Evolutionary conservation across 495 filamentous ascomycete species (phyloP).

Genomic region (Penicillium coffeae): DNA sequence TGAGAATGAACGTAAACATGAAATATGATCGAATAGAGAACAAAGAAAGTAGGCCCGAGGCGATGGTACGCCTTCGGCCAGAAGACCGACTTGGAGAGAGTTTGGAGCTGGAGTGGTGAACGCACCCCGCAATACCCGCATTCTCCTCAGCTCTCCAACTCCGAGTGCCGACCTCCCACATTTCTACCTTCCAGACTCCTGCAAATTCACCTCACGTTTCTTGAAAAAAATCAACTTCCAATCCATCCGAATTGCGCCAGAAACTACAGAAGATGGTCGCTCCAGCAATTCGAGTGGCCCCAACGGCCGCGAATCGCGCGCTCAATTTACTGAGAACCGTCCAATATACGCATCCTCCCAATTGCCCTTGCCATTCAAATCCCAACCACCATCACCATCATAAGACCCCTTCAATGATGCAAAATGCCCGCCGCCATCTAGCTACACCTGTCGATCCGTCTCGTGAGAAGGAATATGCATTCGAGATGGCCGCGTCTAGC

Average conservation of each 20-base stretch:
- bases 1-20: too few species aligned
- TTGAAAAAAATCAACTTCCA: neutral
- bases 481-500: conserved; percentile 91
- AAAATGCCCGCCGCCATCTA: conserved; percentile 55
- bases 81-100: conserved; percentile 21
- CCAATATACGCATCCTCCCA: conserved; percentile 84
- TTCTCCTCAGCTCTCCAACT: conserved; percentile 29
- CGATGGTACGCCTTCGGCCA: too few species aligned
- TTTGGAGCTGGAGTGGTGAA: too few species aligned
- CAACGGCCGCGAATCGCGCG: conserved; percentile 72
- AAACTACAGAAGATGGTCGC: conserved; percentile 37
- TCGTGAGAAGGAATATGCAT: conserved; percentile 90
- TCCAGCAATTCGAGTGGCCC: conserved; percentile 56
- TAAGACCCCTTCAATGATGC: conserved; percentile 48
- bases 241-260: too few species aligned
- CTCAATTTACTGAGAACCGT: conserved; percentile 79
- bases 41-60: too few species aligned
- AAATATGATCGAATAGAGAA: too few species aligned
- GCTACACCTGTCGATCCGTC: conserved; percentile 70
- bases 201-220: conserved; percentile 10
- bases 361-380: conserved; percentile 90
- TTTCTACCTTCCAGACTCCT: conserved; percentile 13
- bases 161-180: too few species aligned
- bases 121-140: conserved; percentile 22
- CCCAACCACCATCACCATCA: conserved; percentile 67